Conservation (phyloP, 75 land plant genomes). For the Pinus albicaulis region DNA sequence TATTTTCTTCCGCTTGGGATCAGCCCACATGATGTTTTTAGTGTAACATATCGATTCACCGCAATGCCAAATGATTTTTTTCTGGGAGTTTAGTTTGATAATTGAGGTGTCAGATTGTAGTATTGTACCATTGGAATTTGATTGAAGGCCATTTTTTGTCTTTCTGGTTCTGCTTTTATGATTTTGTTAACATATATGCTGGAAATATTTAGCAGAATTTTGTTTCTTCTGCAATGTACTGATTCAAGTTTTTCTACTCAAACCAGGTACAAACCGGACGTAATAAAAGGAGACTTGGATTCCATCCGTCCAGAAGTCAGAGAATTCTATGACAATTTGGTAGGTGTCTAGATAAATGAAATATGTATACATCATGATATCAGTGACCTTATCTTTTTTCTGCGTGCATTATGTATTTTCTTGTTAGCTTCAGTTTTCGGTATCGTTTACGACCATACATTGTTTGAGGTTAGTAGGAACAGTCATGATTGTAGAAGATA, state of each 20-base stretch:
- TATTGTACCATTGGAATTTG: neutral
- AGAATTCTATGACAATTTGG: constrained; percentile 64
- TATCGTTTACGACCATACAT: neutral
- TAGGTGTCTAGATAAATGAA: constrained; percentile 19
- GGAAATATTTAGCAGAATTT: neutral
- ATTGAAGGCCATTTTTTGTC: neutral
- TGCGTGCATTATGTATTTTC: neutral
- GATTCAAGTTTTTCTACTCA: neutral
- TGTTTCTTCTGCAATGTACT: neutral
- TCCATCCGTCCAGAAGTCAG: constrained; percentile 81
- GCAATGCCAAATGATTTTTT: neutral
- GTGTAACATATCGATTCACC: neutral
- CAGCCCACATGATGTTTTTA: neutral
- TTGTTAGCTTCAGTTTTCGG: neutral
- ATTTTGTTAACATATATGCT: neutral
- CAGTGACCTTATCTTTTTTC: neutral
- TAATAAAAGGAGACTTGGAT: constrained; percentile 94
- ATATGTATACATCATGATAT: neutral
- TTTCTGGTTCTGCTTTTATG: neutral
- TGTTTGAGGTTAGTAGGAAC: neutral
- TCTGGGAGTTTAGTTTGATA: neutral
- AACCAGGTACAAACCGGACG: constrained; percentile 83
- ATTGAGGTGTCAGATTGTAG: neutral
- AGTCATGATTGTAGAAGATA: neutral
- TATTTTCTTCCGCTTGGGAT: neutral